A percentile compares a stretch with the other conserved stretches of the same genome.
Evolutionary conservation across 345 rosid species (phyloP).

Genomic region (Trapa bicornis): DNA sequence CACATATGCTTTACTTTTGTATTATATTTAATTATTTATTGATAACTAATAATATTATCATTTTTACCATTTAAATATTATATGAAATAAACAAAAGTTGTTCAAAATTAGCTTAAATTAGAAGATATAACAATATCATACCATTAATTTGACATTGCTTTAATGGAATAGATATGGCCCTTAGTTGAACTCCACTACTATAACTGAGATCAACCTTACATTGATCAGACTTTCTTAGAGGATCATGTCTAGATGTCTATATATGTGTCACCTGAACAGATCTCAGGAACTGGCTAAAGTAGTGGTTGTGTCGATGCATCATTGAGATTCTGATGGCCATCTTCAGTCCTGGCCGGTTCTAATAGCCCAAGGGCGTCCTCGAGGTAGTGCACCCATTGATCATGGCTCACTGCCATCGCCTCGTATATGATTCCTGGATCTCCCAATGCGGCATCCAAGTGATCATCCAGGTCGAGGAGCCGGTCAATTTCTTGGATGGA

Average conservation of each 20-base stretch:
- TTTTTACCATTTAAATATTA: too few species aligned
- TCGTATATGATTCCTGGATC: conserved; percentile 6
- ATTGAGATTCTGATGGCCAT: not conserved
- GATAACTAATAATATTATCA: too few species aligned
- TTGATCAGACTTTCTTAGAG: not conserved
- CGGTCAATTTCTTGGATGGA: not conserved
- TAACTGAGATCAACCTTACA: not conserved
- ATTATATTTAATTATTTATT: too few species aligned
- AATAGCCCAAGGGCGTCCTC: conserved; percentile 59
- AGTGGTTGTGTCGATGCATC: not conserved
- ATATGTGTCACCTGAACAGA: not conserved
- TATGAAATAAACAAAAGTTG: too few species aligned
- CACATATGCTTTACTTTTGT: too few species aligned
- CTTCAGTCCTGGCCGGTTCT: not conserved
- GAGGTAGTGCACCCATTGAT: conserved; percentile 43
- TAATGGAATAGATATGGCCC: too few species aligned
- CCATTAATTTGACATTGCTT: too few species aligned
- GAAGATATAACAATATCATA: too few species aligned
- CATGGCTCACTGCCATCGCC: conserved; percentile 22
- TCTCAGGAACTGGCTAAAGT: not conserved
- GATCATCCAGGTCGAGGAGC: not conserved
- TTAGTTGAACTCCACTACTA: not conserved
- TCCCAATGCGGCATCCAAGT: not conserved
- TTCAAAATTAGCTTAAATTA: too few species aligned
- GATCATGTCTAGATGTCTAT: not conserved